A percentile compares a stretch with the other conserved stretches of the same genome.
phyloP scores from a whole-genome alignment of 805 yeast species.

The Teunomyces lycoperdinae region DNA sequence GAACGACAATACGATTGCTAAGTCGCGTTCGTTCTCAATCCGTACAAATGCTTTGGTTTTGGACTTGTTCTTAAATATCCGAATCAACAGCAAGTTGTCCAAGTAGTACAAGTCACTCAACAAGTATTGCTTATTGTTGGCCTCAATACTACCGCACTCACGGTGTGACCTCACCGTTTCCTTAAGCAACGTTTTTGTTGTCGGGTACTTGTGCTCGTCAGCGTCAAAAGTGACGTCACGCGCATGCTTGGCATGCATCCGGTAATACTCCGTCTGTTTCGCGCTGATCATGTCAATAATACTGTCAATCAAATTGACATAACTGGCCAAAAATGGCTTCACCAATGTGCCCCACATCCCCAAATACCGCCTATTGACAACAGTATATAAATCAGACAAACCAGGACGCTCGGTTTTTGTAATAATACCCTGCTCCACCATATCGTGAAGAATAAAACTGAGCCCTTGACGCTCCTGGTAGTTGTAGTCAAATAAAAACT shows the following conservation, averaged over 20 bases:
- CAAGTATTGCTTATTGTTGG: slow-evolving; percentile 41
- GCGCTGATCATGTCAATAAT: slow-evolving; percentile 11
- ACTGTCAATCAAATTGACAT: slow-evolving; percentile 23
- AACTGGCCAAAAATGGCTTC: slow-evolving; percentile 34
- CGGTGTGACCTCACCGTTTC: slow-evolving; percentile 15
- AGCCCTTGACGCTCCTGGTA: slow-evolving; percentile 28
- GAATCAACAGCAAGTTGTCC: slow-evolving; percentile 31
- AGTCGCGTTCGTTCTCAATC: slow-evolving; percentile 26
- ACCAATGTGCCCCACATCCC: slow-evolving; percentile 26
- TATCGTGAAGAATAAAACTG: slow-evolving; percentile 25
- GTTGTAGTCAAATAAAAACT: slow-evolving; percentile 42
- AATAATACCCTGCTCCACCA: slow-evolving; percentile 14
- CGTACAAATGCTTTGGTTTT: slow-evolving; percentile 40
- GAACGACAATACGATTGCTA: slow-evolving; percentile 22
- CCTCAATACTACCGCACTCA: slow-evolving; percentile 20
- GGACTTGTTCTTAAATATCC: slow-evolving; percentile 39
- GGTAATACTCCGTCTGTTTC: slow-evolving; percentile 11
- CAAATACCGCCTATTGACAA: slow-evolving; percentile 22
- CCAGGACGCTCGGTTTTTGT: slow-evolving; percentile 13
- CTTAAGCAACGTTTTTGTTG: slow-evolving; percentile 31
- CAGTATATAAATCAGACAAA: slow-evolving; percentile 14
- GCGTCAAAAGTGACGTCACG: slow-evolving; percentile 7
- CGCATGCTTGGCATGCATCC: slow-evolving; percentile 10
- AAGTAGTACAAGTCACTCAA: slow-evolving; percentile 38
- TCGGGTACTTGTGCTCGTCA: slow-evolving; percentile 21